Evolutionary conservation across 2,329 filamentous ascomycete species (phyloP).

Genomic region (Xylariaceae sp.): DNA sequence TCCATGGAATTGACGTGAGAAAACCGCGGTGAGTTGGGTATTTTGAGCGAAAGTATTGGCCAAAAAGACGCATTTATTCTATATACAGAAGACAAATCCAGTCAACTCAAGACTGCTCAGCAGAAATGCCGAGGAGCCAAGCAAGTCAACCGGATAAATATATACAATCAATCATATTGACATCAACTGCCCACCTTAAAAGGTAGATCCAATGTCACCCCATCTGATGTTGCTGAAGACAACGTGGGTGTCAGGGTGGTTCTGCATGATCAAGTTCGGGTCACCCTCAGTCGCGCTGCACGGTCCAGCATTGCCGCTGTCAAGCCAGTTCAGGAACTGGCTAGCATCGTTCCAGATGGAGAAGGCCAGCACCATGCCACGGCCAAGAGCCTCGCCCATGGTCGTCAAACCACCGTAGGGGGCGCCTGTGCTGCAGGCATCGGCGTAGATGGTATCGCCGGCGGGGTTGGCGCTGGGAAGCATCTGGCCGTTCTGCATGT

Average conservation of each 20-base stretch:
- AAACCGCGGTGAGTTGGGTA: too few relatives aligned
- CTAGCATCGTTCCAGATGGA: conserved; percentile 52
- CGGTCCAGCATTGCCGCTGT: conserved; percentile 46
- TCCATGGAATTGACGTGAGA: neutral
- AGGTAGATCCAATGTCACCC: conserved; percentile 27
- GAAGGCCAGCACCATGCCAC: conserved; percentile 50
- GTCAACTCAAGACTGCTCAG: too few relatives aligned
- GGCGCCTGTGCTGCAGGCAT: conserved; percentile 27
- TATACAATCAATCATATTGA: neutral
- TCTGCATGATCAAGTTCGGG: conserved; percentile 32
- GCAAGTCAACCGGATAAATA: neutral
- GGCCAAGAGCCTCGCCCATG: conserved; percentile 40
- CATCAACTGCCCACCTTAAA: neutral
- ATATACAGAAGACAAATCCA: too few relatives aligned
- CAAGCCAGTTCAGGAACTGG: conserved; percentile 54
- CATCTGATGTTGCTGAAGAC: conserved; percentile 28
- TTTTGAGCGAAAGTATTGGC: too few relatives aligned
- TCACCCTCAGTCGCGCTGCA: conserved; percentile 51
- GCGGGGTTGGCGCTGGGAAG: conserved; percentile 36
- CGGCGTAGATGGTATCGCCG: conserved; percentile 26
- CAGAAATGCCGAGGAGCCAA: too few relatives aligned
- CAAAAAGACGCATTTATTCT: too few relatives aligned
- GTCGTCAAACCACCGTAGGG: conserved; percentile 36
- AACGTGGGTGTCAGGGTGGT: conserved; percentile 24
- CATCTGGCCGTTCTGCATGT: conserved; percentile 44